These are phyloP conservation scores for Cardamine occulta DNA, from an alignment of 345 rosid species.

Conservation along the genomic window DNA sequence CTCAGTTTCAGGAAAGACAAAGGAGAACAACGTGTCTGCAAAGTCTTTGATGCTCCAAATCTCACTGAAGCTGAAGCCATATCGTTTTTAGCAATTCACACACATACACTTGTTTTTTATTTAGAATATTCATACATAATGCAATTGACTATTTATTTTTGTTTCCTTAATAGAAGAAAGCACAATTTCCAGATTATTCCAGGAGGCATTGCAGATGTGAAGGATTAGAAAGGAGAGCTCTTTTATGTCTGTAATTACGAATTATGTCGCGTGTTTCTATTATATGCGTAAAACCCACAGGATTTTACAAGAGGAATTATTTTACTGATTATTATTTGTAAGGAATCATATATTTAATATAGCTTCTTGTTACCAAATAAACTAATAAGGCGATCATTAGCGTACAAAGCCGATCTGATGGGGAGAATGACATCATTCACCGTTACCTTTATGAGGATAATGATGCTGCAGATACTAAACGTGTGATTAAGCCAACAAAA, in stretches of 20 bases:
- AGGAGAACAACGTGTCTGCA: slow-evolving; percentile 86
- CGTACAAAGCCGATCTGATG: neutral
- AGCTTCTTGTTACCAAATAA: neutral
- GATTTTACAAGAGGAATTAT: neutral
- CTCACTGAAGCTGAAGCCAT: slow-evolving; percentile 93
- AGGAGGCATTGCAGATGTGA: slow-evolving; percentile 87
- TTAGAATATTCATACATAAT: neutral
- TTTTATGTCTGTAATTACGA: neutral
- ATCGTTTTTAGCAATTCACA: slow-evolving; percentile 55
- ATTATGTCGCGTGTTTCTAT: slow-evolving; percentile 8
- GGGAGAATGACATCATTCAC: too few relatives aligned
- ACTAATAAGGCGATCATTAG: neutral
- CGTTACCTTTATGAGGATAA: too few relatives aligned
- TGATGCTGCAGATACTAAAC: too few relatives aligned
- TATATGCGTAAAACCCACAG: neutral
- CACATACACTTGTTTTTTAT: neutral
- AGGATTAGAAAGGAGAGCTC: slow-evolving; percentile 52
- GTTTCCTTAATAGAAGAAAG: slow-evolving; percentile 51
- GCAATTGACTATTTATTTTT: slow-evolving; percentile 7
- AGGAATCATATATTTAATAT: neutral
- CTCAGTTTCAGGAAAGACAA: slow-evolving; percentile 93
- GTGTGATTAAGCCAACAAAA: too few relatives aligned
- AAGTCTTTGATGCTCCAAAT: slow-evolving; percentile 94
- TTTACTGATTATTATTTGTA: neutral
- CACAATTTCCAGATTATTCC: slow-evolving; percentile 79